A percentile compares a stretch with the other conserved stretches of the same genome.
Evolutionary conservation across 257 asterid genomes (phyloP).

Genomic region (Salvia rosmarinus): DNA sequence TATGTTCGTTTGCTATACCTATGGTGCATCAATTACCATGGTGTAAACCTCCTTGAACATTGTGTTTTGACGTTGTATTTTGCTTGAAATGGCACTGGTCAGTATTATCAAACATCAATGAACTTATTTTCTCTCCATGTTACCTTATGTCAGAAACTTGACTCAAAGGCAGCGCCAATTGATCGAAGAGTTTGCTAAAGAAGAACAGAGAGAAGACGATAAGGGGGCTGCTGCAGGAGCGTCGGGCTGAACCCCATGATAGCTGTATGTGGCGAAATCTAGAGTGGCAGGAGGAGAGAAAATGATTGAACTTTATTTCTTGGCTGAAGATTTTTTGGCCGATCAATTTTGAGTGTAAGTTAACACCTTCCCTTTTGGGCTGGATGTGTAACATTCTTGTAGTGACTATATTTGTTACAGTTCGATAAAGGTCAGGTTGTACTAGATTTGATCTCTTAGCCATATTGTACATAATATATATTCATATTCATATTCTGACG

Average conservation of each 20-base stretch:
- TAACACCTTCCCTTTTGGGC: neutral
- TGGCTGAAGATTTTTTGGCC: neutral
- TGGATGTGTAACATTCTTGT: slow-evolving; percentile 5
- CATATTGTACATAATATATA: neutral
- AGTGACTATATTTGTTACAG: neutral
- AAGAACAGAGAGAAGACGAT: slow-evolving; percentile 67
- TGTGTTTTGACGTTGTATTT: neutral
- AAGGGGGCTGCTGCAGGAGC: slow-evolving; percentile 81
- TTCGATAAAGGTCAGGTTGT: neutral
- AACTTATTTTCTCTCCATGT: slow-evolving; percentile 2
- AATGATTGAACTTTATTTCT: neutral
- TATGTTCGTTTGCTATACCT: neutral
- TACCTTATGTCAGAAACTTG: slow-evolving; percentile 47
- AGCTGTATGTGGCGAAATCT: neutral
- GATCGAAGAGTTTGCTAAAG: slow-evolving; percentile 87
- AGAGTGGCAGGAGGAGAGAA: neutral
- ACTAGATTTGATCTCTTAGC: neutral
- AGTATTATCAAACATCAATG: neutral
- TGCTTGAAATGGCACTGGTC: neutral
- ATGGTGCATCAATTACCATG: no score
- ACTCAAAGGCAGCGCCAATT: slow-evolving; percentile 80
- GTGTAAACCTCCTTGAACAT: neutral
- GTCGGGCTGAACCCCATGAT: slow-evolving; percentile 47
- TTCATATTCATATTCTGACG: neutral
- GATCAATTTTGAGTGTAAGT: slow-evolving; percentile 7